phyloP scores from a whole-genome alignment of 345 rosid species.

The Eucalyptus polybractea region DNA sequence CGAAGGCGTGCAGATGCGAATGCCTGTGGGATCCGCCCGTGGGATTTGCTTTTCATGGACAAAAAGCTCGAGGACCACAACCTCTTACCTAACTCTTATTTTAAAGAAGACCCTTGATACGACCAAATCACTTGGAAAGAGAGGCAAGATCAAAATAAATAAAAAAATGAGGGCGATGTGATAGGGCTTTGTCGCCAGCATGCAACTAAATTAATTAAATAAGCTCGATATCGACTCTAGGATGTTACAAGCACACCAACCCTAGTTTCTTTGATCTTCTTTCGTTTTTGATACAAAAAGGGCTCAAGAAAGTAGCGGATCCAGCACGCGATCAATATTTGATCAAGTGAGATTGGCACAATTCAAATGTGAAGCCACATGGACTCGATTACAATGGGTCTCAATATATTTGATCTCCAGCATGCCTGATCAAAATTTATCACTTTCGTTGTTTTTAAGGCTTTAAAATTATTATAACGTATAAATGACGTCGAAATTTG shows the following conservation, averaged over 20 bases:
- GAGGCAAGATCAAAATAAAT: not conserved
- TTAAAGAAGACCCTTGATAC: not conserved
- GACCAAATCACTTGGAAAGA: not conserved
- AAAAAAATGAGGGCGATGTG: not conserved
- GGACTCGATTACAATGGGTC: not conserved
- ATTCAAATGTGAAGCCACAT: not conserved
- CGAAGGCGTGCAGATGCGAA: not conserved
- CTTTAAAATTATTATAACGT: fast-evolving
- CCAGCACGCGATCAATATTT: fast-evolving
- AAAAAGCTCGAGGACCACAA: not conserved
- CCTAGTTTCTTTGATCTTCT: not conserved
- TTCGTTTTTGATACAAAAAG: not conserved
- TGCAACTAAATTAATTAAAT: not conserved
- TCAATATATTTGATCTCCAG: fast-evolving
- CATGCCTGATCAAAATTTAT: not conserved
- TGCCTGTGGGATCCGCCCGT: not conserved
- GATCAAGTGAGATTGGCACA: not conserved
- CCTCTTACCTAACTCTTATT: not conserved
- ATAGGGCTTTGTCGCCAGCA: not conserved
- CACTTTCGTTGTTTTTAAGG: fast-evolving
- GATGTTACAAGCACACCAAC: not conserved
- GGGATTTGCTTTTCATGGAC: not conserved
- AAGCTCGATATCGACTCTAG: not conserved
- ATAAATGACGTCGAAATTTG: not conserved
- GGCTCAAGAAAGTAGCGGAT: not conserved